Base-by-base conservation (phyloP, 768 basidiomycete species). In the Holtermanniella nyarrowii region DNA sequence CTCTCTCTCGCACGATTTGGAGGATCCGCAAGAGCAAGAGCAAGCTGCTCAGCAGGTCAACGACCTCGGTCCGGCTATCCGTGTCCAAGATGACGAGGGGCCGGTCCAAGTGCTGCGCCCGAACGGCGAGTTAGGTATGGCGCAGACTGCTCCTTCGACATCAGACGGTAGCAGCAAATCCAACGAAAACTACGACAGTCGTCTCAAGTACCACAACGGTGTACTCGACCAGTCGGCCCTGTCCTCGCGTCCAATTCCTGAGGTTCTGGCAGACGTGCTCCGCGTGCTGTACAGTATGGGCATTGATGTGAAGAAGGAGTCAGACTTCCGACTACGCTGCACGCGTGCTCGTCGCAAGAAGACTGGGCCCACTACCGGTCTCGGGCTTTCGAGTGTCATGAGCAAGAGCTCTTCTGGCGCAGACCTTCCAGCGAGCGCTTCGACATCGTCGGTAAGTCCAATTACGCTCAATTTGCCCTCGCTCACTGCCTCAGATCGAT, bases 201-300 rank as follows among this genome's bases (percentile, higher is more conserved):
- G 65, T 44, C 62, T 96, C 39, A 81, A 89, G 11, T 80, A 86
- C 40, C 93, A 97, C 66, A 85, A 87, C 60, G 93, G 91, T 55
- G 83, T 91, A 1, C 85, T 97, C 25, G 95, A 96, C 68, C 84
- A 85, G 69, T 81, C 82, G 23, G 90, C 82, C 48, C 79, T 96
- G 61, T 95, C 93, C 26, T 87, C 82, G 2, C 78, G 81, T 20
- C 75, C 82, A 7, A 90, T 93, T 27, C 81, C 83, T 1, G 85
- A 87, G 59, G 90, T 97, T 27, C 87, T 97, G 76, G 80, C 77
- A 54, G 86, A 89, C 66, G 80, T 97, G 25, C 79, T 79, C 62
- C 77, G 78, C 55, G 84, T 90, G 12, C 76, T 99, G 54, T 79
- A 81, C 59, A 80, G 79, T 26, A 89, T 97, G 88, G 95, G 93